phyloP scores from a whole-genome alignment of 2,329 filamentous ascomycete species.

The Fusarium concolor region DNA sequence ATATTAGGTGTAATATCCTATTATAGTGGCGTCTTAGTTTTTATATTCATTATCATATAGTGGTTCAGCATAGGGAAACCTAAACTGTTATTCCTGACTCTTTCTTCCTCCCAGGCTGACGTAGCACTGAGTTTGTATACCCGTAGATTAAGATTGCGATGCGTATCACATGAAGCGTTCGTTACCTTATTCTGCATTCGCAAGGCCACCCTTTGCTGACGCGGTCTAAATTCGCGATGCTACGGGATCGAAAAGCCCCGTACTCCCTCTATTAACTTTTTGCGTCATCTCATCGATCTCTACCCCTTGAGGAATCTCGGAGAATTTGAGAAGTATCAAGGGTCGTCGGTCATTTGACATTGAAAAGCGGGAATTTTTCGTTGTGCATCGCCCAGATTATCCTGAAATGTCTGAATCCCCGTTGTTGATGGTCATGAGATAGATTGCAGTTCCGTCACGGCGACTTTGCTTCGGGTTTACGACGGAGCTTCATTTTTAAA shows the following conservation, averaged over 20 bases:
- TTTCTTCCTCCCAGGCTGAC: neutral
- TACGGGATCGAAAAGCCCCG: conserved; percentile 30
- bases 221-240: conserved; percentile 31
- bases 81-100: neutral
- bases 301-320: conserved; percentile 25
- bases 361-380: conserved; percentile 8
- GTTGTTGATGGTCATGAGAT: conserved; percentile 6
- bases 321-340: conserved; percentile 12
- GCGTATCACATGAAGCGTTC: conserved; percentile 14
- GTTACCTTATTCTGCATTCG: conserved; percentile 23
- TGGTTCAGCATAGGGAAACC: neutral
- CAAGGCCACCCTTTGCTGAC: conserved; percentile 27
- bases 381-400: conserved; percentile 1
- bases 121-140: conserved; percentile 14
- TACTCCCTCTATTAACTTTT: conserved; percentile 8
- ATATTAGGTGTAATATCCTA: too few relatives aligned
- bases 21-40: neutral
- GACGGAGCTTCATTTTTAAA: neutral
- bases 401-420: neutral
- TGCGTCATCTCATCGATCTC: conserved; percentile 29
- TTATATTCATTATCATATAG: neutral
- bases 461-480: conserved; percentile 19
- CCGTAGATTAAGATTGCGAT: conserved; percentile 27
- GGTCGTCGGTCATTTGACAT: conserved; percentile 30
- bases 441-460: neutral